phyloP scores from a whole-genome alignment of 148 eudicot genomes.

The Polygonum maritimum region DNA sequence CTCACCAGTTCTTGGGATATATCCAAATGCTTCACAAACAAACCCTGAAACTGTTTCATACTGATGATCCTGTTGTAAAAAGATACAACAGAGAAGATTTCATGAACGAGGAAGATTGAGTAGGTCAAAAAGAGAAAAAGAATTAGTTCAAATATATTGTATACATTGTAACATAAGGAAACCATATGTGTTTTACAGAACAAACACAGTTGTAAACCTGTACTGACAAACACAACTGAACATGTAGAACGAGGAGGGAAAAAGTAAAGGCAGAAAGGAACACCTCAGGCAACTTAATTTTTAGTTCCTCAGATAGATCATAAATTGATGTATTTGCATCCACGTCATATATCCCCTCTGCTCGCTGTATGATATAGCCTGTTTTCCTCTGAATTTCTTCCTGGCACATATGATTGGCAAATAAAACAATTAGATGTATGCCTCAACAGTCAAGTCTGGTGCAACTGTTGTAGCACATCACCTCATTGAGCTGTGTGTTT shows the following conservation, averaged over 20 bases:
- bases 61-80: conserved; percentile 58
- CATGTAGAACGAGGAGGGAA: background rate
- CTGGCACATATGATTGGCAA: conserved; percentile 24
- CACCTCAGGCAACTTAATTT: conserved; percentile 89
- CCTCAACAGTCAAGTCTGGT: background rate
- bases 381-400: conserved; percentile 96
- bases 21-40: conserved; percentile 91
- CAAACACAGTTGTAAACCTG: background rate
- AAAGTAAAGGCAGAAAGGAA: background rate
- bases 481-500: background rate
- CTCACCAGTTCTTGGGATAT: conserved; percentile 93
- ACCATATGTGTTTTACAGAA: background rate
- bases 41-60: conserved; percentile 98
- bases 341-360: conserved; percentile 89
- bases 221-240: background rate
- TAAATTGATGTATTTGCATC: conserved; percentile 98
- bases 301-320: conserved; percentile 90
- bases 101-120: background rate
- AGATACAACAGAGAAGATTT: background rate
- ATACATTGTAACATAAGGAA: background rate
- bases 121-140: background rate
- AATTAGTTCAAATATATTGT: background rate
- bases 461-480: background rate
- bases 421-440: background rate
- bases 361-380: conserved; percentile 94